Base-by-base conservation (phyloP, 352 stramenopile genomes). In the Phytopythium mirpurense region DNA sequence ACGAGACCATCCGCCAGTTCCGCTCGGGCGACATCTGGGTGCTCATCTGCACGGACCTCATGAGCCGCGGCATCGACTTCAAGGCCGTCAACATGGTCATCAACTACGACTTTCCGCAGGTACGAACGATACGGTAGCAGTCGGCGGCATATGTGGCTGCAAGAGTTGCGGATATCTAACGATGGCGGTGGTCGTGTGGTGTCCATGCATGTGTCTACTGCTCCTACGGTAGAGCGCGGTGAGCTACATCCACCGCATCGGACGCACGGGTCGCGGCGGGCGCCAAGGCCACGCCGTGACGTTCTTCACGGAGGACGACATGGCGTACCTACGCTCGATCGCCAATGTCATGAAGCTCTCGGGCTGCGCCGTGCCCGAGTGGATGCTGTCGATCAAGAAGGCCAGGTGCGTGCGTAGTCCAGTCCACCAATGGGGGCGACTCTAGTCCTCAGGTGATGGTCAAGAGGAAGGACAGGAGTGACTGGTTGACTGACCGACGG, bases 61-160 rank as follows among this genome's bases (percentile, higher is more conserved):
- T 99, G 68, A 96, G 88, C 24, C 82, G 98, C 61, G 98, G 98
- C 63, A 97, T 99, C 61, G 97, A 99, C 78, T 99, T 99, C 65
- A 98, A 98, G 72, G 97, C 92, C 18, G 96, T 99, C 7, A 99
- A 99, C 59, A 98, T 98, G 84, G 97, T 99, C 9, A 98, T 99
- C 67, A 99, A 99, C 72, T 99, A 98, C 65, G 97, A 99, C 73
- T 97, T 99, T 59, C 97, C 97, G 10, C 89, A 94, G 70, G 74
- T 83, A 65, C 37, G 53, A 11, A 38, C 15, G 35, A 8, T 4
- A 54, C 1, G 45, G 36, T 16, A 36, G 11, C 36, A 12, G 15
- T 46, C 2, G 21, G 19, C 49, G 12, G n/a, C n/a, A n/a, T n/a
- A n/a, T n/a, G n/a, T n/a, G n/a, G n/a, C n/a, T n/a, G n/a, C n/a